A percentile compares a stretch with the other conserved stretches of the same genome.
phyloP scores from a whole-genome alignment of 768 basidiomycete species.

The Naganishia onofrii region DNA sequence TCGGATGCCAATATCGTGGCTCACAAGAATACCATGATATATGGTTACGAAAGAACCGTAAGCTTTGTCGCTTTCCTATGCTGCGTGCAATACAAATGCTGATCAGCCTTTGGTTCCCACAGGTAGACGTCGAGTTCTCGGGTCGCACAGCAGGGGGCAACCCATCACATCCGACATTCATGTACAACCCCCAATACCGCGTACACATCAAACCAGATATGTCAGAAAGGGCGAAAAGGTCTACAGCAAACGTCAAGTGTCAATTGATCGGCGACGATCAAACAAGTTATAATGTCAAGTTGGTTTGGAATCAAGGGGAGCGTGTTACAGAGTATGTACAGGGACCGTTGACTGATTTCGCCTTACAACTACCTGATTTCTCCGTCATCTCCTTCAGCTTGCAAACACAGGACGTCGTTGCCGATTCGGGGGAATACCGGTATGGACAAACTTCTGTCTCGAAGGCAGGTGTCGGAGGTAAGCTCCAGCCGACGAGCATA shows the following conservation, averaged over 20 bases:
- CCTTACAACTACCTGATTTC: not conserved
- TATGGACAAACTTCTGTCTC: constrained; percentile 67
- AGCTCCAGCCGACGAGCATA: constrained; percentile 28
- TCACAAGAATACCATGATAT: not conserved
- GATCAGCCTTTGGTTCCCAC: constrained; percentile 1
- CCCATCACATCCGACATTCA: constrained; percentile 71
- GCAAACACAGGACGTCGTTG: constrained; percentile 65
- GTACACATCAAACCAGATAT: constrained; percentile 59
- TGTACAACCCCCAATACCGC: constrained; percentile 85
- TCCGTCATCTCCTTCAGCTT: constrained; percentile 47
- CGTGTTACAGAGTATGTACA: constrained; percentile 69
- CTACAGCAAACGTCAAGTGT: not conserved
- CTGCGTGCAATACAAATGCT: not conserved
- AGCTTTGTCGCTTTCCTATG: not conserved
- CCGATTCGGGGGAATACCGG: constrained; percentile 74
- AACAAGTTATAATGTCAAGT: constrained; percentile 63
- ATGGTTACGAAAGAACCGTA: constrained; percentile 19
- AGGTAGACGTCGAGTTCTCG: constrained; percentile 67
- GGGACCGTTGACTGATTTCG: not conserved
- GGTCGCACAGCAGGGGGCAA: constrained; percentile 80
- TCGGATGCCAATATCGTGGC: constrained; percentile 51
- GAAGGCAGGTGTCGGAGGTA: constrained; percentile 60
- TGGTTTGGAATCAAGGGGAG: constrained; percentile 72
- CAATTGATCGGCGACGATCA: constrained; percentile 61
- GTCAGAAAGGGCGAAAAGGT: not conserved